Conservation (phyloP, 2,329 filamentous ascomycete genomes). For the Biscogniauxia marginata region DNA sequence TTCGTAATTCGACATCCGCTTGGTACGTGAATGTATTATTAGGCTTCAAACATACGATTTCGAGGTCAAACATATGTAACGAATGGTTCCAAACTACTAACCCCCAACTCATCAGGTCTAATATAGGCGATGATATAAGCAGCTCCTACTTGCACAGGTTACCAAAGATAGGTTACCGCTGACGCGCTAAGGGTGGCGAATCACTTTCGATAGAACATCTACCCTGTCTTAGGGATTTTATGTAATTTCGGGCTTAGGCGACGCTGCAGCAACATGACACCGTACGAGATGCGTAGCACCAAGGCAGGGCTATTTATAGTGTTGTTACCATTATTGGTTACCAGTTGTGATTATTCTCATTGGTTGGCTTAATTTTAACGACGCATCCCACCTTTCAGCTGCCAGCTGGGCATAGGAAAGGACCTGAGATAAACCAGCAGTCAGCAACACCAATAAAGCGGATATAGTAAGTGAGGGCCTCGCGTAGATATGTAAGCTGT, state of each 20-base stretch:
- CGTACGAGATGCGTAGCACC: not conserved
- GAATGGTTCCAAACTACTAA: not conserved
- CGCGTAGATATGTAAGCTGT: not conserved
- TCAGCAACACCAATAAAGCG: not conserved
- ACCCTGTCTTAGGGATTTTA: not conserved
- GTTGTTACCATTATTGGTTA: not conserved
- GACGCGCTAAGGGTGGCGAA: not conserved
- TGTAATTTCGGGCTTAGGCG: not conserved
- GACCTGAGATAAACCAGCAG: not conserved
- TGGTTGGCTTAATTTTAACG: conserved; percentile 17
- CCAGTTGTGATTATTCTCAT: conserved; percentile 6
- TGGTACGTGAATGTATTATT: not conserved
- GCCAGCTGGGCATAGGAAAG: not conserved
- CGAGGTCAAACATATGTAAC: not conserved
- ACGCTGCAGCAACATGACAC: not conserved
- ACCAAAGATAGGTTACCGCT: not conserved
- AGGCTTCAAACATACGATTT: not conserved
- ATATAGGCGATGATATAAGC: not conserved
- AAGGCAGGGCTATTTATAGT: conserved; percentile 18
- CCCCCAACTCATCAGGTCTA: not conserved
- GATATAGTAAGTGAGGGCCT: not conserved
- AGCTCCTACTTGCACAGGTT: not conserved
- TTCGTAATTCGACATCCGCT: not conserved
- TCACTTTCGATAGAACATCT: not conserved
- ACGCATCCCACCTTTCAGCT: conserved; percentile 4